Percentiles rank a stretch among this genome's conserved stretches.
Evolutionary conservation across 148 eudicot species (phyloP).

Genomic region (Camellia sinensis): DNA sequence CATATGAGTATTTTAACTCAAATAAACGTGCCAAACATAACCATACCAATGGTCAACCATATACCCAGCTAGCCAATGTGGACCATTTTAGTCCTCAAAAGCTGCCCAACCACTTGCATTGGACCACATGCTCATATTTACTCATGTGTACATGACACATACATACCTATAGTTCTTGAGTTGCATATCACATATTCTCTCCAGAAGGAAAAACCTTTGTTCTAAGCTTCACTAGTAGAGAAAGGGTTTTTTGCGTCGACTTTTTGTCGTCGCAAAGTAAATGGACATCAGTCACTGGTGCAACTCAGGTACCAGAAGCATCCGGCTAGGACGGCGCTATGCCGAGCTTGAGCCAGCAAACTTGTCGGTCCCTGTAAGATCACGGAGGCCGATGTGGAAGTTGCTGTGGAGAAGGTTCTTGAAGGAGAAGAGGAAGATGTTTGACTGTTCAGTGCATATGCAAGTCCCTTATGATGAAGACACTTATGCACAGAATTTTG

Average conservation of each 20-base stretch:
- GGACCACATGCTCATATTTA: background rate
- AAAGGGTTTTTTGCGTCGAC: too few species aligned
- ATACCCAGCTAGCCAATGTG: background rate
- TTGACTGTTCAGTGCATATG: constrained; percentile 14
- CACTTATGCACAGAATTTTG: constrained; percentile 53
- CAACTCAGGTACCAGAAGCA: constrained; percentile 15
- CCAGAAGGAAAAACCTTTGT: too few species aligned
- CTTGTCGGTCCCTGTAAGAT: background rate
- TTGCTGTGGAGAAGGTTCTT: constrained; percentile 34
- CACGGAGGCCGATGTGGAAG: constrained; percentile 26
- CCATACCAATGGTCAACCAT: background rate
- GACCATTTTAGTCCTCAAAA: background rate
- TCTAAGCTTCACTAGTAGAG: too few species aligned
- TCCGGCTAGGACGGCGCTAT: constrained; percentile 23
- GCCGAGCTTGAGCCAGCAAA: background rate
- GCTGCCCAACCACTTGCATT: background rate
- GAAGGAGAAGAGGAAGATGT: constrained; percentile 34
- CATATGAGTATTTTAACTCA: too few species aligned
- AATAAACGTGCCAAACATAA: background rate
- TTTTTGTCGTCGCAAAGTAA: background rate
- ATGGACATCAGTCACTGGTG: constrained; percentile 30
- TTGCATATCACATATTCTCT: background rate
- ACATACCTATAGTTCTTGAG: background rate
- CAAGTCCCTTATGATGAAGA: constrained; percentile 40
- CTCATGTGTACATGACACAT: background rate